Evolutionary conservation across 2,329 filamentous ascomycete genomes (phyloP).

Genomic region (Penicillium griseofulvum): DNA sequence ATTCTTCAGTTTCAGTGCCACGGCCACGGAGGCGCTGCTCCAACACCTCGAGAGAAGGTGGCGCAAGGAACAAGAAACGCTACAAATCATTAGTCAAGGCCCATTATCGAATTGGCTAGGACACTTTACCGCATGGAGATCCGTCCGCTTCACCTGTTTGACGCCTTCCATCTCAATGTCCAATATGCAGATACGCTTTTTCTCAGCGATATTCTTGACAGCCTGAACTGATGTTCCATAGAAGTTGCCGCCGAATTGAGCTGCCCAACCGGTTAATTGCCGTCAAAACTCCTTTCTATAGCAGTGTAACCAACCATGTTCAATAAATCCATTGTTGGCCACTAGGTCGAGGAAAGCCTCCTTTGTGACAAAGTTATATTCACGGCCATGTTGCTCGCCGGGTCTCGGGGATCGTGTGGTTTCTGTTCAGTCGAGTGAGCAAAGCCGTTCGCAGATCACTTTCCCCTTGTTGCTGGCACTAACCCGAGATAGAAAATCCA

Average conservation of each 20-base stretch:
- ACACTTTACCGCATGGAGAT: conserved; percentile 56
- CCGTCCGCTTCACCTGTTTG: conserved; percentile 81
- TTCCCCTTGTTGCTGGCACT: conserved; percentile 10
- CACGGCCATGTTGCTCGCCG: conserved; percentile 70
- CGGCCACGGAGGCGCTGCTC: conserved; percentile 72
- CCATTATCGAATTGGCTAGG: background rate
- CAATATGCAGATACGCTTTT: conserved; percentile 73
- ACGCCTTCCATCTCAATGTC: conserved; percentile 99
- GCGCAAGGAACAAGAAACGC: conserved; percentile 80
- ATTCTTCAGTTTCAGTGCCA: conserved; percentile 74
- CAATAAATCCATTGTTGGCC: conserved; percentile 71
- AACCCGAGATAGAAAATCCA: conserved; percentile 43
- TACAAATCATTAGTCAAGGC: background rate
- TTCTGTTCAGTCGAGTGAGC: conserved; percentile 48
- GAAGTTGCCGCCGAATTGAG: conserved; percentile 77
- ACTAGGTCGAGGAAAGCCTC: conserved; percentile 68
- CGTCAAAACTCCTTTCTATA: background rate
- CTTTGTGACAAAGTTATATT: conserved; percentile 76
- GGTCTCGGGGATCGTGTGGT: conserved; percentile 76
- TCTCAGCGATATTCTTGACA: conserved; percentile 69
- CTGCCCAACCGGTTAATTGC: conserved; percentile 35
- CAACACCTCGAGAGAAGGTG: conserved; percentile 70
- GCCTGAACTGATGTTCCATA: conserved; percentile 83
- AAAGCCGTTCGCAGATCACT: conserved; percentile 9
- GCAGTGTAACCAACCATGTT: conserved; percentile 50